Conservation (phyloP, 2,329 filamentous ascomycete genomes). For the Uncinocarpus reesii region DNA sequence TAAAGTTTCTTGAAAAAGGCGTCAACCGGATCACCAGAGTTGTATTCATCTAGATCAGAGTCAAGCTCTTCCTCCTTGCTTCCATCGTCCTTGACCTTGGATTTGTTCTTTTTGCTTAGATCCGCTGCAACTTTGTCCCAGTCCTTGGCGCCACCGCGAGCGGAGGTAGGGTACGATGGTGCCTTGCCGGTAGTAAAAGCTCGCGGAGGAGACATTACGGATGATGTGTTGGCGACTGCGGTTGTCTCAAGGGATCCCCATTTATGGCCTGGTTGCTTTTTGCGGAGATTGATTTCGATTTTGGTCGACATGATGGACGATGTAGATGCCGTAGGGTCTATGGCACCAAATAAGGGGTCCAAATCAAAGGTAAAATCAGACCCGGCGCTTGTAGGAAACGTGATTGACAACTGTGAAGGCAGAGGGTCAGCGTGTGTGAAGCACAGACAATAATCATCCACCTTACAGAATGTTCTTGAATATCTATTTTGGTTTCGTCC, state of each 20-base stretch:
- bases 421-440: constrained; percentile 16
- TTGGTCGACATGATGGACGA: constrained; percentile 64
- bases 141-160: constrained; percentile 70
- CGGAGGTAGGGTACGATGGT: constrained; percentile 76
- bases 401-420: constrained; percentile 42
- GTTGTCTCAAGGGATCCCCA: constrained; percentile 53
- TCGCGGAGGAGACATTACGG: constrained; percentile 16
- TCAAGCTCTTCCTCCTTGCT: constrained; percentile 41
- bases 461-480: constrained; percentile 40
- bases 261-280: constrained; percentile 54
- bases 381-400: constrained; percentile 47
- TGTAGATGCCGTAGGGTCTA: constrained; percentile 52
- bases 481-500: constrained; percentile 45
- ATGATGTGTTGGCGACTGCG: constrained; percentile 6
- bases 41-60: constrained; percentile 42
- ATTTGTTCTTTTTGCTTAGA: constrained; percentile 31
- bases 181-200: constrained; percentile 24
- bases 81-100: constrained; percentile 26
- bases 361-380: constrained; percentile 52
- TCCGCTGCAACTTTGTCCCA: constrained; percentile 70
- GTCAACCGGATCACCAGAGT: constrained; percentile 56
- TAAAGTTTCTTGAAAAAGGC: constrained; percentile 87
- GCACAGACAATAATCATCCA: constrained; percentile 12
- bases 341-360: constrained; percentile 55
- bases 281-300: constrained; percentile 64